These are phyloP conservation scores for Dictyostelium purpureum DNA, from an alignment of 78 protist species.

Conservation along the genomic window DNA sequence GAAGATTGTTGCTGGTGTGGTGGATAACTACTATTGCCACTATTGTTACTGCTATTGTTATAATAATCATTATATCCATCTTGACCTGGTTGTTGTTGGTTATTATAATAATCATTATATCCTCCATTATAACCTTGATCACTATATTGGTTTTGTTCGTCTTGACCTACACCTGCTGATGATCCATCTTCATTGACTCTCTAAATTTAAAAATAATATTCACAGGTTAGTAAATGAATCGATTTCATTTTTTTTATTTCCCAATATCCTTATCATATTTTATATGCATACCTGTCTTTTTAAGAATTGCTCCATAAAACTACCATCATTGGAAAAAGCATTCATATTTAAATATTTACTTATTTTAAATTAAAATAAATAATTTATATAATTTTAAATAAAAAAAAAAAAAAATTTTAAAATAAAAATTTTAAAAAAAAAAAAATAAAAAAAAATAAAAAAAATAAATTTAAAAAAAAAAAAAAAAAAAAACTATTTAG, in stretches of 20 bases:
- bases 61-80: background rate
- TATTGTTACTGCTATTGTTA: background rate
- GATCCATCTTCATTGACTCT: background rate
- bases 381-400: no score
- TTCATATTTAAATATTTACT: constrained; percentile 29
- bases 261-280: background rate
- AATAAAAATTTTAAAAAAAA: background rate
- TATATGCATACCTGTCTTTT: constrained; percentile 11
- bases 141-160: constrained; percentile 23
- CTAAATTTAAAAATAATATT: background rate
- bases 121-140: background rate
- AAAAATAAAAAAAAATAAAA: background rate
- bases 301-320: constrained; percentile 75
- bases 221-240: background rate
- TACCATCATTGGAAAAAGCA: constrained; percentile 76
- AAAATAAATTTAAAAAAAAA: background rate
- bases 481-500: background rate
- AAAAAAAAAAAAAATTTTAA: background rate
- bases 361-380: no score
- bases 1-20: background rate
- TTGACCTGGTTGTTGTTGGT: constrained; percentile 4
- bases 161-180: background rate
- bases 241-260: background rate
- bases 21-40: background rate
- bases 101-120: background rate